Evolutionary conservation across 345 rosid genomes (phyloP).

Genomic region (Arabidopsis thaliana): TAIR10.1 NC_003070.9:26225001-26225500

Average conservation of each 20-base stretch:
- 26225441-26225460: slow-evolving; percentile 51
- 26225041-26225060: slow-evolving; percentile 74
- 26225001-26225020: slow-evolving; percentile 62
- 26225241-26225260: slow-evolving; percentile 81
- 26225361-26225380: slow-evolving; percentile 51
- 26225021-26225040: slow-evolving; percentile 79
- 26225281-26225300: slow-evolving; percentile 58
- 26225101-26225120: slow-evolving; percentile 74
- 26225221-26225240: slow-evolving; percentile 85
- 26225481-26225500: slow-evolving; percentile 43
- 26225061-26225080: slow-evolving; percentile 78
- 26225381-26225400: slow-evolving; percentile 48
- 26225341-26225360: slow-evolving; percentile 46
- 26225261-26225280: slow-evolving; percentile 84
- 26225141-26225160: slow-evolving; percentile 90
- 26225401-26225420: slow-evolving; percentile 53
- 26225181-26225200: slow-evolving; percentile 87
- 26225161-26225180: slow-evolving; percentile 94
- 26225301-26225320: slow-evolving; percentile 42
- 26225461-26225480: slow-evolving; percentile 41
- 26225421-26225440: slow-evolving; percentile 52
- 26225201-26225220: slow-evolving; percentile 74
- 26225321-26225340: slow-evolving; percentile 51
- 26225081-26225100: slow-evolving; percentile 71
- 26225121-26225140: slow-evolving; percentile 83